These are phyloP conservation scores for Trypanosoma theileri DNA, from an alignment of 208 protist species.

Conservation along the genomic window DNA sequence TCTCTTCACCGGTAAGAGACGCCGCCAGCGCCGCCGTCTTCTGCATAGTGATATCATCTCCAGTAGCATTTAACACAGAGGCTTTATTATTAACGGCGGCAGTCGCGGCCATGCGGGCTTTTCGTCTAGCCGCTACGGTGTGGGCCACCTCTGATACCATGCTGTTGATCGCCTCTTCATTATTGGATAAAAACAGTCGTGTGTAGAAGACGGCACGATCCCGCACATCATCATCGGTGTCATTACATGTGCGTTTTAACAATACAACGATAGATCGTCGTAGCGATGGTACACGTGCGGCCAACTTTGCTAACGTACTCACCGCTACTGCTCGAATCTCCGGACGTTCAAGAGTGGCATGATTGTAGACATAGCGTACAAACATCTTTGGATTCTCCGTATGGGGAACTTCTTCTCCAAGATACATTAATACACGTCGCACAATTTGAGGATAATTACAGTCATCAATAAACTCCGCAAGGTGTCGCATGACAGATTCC, in stretches of 20 bases:
- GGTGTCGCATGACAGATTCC: slow-evolving; percentile 89
- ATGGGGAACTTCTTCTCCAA: slow-evolving; percentile 95
- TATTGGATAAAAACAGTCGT: slow-evolving; percentile 77
- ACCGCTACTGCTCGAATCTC: slow-evolving; percentile 95
- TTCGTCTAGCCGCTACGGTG: slow-evolving; percentile 43
- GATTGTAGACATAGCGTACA: slow-evolving; percentile 98
- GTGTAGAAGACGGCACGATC: slow-evolving; percentile 96
- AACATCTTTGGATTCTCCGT: slow-evolving; percentile 83
- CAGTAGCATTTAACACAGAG: slow-evolving; percentile 19
- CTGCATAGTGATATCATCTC: slow-evolving; percentile 16
- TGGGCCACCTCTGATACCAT: slow-evolving; percentile 77
- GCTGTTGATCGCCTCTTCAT: slow-evolving; percentile 59
- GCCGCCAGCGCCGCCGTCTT: not conserved
- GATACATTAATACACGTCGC: slow-evolving; percentile 94
- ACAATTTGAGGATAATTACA: slow-evolving; percentile 97
- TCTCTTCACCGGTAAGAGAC: not conserved
- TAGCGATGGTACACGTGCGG: slow-evolving; percentile 82
- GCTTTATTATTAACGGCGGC: slow-evolving; percentile 1
- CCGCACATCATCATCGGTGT: slow-evolving; percentile 98
- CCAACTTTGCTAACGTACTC: slow-evolving; percentile 97
- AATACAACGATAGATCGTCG: slow-evolving; percentile 87
- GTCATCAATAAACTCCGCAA: slow-evolving; percentile 99
- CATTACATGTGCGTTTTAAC: slow-evolving; percentile 89
- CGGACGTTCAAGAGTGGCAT: slow-evolving; percentile 92
- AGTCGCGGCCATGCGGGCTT: slow-evolving; percentile 14